Evolutionary conservation across 2,329 filamentous ascomycete genomes (phyloP), one percentile per base, ranked within the genome.

Genomic region (Beauveria bassiana): DNA sequence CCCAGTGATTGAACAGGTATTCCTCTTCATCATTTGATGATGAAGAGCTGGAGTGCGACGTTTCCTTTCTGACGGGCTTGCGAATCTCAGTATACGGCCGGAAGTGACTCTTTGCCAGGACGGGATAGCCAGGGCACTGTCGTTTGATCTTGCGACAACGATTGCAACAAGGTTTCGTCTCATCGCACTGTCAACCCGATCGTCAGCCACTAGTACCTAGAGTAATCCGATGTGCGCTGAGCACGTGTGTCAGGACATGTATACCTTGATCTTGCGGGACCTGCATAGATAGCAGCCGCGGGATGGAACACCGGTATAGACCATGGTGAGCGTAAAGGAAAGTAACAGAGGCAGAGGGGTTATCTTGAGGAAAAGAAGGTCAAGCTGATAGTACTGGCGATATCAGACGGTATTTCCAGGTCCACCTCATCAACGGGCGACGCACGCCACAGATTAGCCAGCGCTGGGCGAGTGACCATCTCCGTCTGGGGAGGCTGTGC

Each of bases 231-330:
- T 7, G 12, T 38, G 34, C 12, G n/a, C n/a, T 28, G 18, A 1
- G 28, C 4, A 49, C 24, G 12, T 1, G 5, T 24, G 16, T 1
- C 18, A n/a, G 20, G 28, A 8, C 14, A 3, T 12, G 6, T 31
- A 10, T 58, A 58, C 54, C 20, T 58, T 58, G 43, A 58, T 47
- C 43, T 58, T 58, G 20, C 54, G 54, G 14, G 54, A 58, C 14
- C 54, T 49, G 43, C 54, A 58, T 6, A 58, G 28, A n/a, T 58
- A 58, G 54, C 54, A 58, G 45, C 54, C 54, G 26, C 54, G 43
- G 14, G 54, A 58, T 5, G 54, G 54, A 38, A 58, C 45, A 8
- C 54, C 54, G 54, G 40, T 47, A 31, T 58, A 58, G 12, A 58
- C 54, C 54, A 58, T 58, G 54, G 26, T 16, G 9, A 16, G 7